Base-by-base conservation (phyloP, 2,329 filamentous ascomycete species). In the Teratosphaeria pseudoeucalypti region DNA sequence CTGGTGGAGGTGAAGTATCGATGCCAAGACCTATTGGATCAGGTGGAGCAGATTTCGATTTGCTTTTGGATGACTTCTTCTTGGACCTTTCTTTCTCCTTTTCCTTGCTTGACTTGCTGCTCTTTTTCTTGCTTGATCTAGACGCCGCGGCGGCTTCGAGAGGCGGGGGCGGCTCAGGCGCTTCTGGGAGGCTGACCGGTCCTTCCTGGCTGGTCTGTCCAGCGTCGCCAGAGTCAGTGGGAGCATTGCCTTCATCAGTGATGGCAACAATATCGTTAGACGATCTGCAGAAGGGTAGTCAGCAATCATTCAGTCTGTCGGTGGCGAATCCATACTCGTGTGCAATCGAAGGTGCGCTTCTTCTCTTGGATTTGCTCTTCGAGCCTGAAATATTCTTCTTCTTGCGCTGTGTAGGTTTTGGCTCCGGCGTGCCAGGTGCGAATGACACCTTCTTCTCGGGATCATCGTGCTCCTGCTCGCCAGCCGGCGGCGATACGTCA, bases 351-450 rank as follows among this genome's bases (percentile, higher is more conserved):
- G 57, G 54, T 10, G 58, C 49, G 26, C 53, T 55, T 3, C 52
- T 55, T 34, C 65, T 64, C 60, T 65, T 68, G 43, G 66, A 68
- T 55, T 64, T 67, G 27, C 57, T 60, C 60, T 69, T 70, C 12
- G 60, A 53, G 2, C 62, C 58, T 43, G 63, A 66, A 2, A 57
- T 54, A 49, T 49, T 58, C 57, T 68, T 68, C 60, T 70, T 69
- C 57, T 66, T 67, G 2, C 67, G 60, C 11, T 59, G 52, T 3
- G 66, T 68, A 6, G 63, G 58, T 34, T 64, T 66, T 1, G 64
- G 66, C 19, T 70, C 67, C 3, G 66, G 64, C 6, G 67, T 70
- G 9, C 64, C 67, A 29, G 67, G 65, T 16, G 68, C 66, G 37
- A 68, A 69, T 58, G 62, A 63, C 1, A 69, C 68, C 32, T 64